These are phyloP conservation scores for Puccinia horiana DNA, from an alignment of 1,284 basidiomycete species.

Conservation along the genomic window DNA sequence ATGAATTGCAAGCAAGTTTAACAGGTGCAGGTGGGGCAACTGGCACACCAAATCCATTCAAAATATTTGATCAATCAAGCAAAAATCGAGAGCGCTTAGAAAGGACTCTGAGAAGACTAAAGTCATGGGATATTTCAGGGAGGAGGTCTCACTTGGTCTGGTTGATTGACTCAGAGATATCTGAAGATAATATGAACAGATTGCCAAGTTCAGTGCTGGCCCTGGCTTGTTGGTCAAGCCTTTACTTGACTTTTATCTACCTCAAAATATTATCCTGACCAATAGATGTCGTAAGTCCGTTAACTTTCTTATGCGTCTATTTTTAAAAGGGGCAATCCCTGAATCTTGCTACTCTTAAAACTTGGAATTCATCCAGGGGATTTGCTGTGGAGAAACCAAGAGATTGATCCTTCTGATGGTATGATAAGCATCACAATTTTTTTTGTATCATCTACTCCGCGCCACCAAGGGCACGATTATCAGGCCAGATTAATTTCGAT, in stretches of 20 bases:
- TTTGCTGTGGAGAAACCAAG: conserved; percentile 46
- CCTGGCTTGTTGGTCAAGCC: conserved; percentile 54
- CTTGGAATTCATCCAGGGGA: conserved; percentile 22
- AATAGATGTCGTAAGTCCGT: background rate
- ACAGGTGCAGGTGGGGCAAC: background rate
- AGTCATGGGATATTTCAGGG: conserved; percentile 85
- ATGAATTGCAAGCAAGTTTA: background rate
- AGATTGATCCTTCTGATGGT: background rate
- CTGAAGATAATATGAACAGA: conserved; percentile 54
- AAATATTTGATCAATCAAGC: conserved; percentile 75
- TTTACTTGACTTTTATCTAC: conserved; percentile 36
- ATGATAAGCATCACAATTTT: background rate
- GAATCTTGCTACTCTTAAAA: conserved; percentile 52
- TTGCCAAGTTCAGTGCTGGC: conserved; percentile 58
- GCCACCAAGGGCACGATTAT: background rate
- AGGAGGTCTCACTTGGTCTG: conserved; percentile 68
- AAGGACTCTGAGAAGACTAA: conserved; percentile 67
- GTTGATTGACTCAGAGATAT: conserved; percentile 54
- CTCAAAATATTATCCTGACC: conserved; percentile 16
- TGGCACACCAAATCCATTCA: background rate
- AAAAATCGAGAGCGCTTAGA: conserved; percentile 74
- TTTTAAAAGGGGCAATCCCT: conserved; percentile 51
- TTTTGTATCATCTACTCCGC: background rate
- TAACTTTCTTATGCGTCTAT: conserved; percentile 50
- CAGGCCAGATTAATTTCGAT: background rate